Evolutionary conservation across 176 grass and related monocot species (phyloP).

Genomic region (Zoysia pacifica): DNA sequence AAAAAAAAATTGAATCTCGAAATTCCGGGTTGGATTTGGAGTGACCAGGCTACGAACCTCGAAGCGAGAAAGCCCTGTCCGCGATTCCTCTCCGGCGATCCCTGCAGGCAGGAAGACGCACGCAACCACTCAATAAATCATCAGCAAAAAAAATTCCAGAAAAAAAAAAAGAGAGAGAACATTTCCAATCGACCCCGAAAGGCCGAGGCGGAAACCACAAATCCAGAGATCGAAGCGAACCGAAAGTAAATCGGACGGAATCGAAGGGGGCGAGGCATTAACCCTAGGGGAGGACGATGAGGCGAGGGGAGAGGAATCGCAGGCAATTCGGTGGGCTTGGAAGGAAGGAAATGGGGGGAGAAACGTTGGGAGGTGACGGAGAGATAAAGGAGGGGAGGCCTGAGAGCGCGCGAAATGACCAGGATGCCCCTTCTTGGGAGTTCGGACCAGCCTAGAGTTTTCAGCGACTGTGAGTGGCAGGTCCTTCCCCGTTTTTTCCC

Average conservation of each 20-base stretch:
- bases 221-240: background rate
- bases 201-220: background rate
- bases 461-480: background rate
- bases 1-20: background rate
- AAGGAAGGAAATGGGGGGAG: constrained; percentile 33
- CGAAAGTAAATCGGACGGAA: constrained; percentile 6
- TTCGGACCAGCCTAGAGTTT: background rate
- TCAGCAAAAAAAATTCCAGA: background rate
- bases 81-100: constrained; percentile 60
- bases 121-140: background rate
- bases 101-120: constrained; percentile 41
- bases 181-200: background rate
- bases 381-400: constrained; percentile 15
- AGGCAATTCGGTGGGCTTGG: constrained; percentile 53
- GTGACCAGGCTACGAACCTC: constrained; percentile 23
- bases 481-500: background rate
- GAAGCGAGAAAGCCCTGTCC: constrained; percentile 23
- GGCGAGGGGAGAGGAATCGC: constrained; percentile 60
- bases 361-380: constrained; percentile 38
- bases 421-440: constrained; percentile 4
- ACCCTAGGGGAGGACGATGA: constrained; percentile 49
- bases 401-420: constrained; percentile 22
- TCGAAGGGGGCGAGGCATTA: constrained; percentile 30
- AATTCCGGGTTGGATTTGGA: background rate
- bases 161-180: background rate